Base-by-base conservation (phyloP, 306 rosid genomes). In the Ormosia semicastrata region DNA sequence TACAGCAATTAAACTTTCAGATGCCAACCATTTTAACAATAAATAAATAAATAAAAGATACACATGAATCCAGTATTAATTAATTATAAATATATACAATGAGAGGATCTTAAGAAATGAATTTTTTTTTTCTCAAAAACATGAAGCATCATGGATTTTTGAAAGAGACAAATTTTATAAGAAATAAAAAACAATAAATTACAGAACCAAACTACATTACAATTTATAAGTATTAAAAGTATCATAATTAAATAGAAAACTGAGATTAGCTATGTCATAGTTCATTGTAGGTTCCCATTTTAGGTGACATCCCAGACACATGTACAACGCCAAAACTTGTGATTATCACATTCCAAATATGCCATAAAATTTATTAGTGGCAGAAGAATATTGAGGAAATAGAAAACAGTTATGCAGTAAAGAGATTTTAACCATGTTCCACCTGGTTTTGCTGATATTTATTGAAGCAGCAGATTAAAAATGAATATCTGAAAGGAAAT, bases 1-100 rank as follows among this genome's bases (percentile, higher is more conserved):
- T 70, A 40, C 64, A 60, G 66, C 9, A 82, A 75, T 47, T 63
- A 56, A 72, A 64, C 77, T 13, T 67, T 72, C 73, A 80, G 44
- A 67, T 60, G 56, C 68, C 77, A 73, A 78, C 70, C 60, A 50
- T 78, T 60, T n/a, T 15, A 54, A 79, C 32, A 72, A 17, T 17
- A 18, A 63, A 52, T 14, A 32, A 50, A 43, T 12, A 64, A 41
- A 58, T 66, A 54, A 76, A 46, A 63, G 18, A 18, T 17, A 7
- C 5, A 29, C 18, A 15, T 70, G 65, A 33, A 65, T 37, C 36
- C 24, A 66, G 10, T 24, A 72, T 72, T 66, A 47, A 73, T 58
- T 56, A 58, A 53, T 40, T 17, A 24, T 50, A 37, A 34, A 82
- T 30, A 56, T 30, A 47, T 24, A 36, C 34, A 40, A 37, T 6